phyloP scores from a whole-genome alignment of 257 asterid species.

The Plantago major region DNA sequence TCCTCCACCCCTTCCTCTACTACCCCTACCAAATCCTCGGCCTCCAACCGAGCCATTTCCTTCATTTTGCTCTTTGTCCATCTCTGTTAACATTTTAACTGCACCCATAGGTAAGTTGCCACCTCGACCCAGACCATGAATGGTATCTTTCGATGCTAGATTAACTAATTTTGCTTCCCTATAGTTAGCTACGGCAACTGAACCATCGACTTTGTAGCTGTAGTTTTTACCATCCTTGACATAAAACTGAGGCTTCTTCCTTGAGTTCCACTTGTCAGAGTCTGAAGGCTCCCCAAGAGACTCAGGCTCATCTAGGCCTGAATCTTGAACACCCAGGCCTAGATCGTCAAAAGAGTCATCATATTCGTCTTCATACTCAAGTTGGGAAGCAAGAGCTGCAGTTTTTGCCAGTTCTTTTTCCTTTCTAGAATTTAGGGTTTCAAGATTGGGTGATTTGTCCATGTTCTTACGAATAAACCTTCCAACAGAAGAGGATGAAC shows the following conservation, averaged over 20 bases:
- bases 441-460: slow-evolving; percentile 32
- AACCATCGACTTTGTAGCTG: slow-evolving; percentile 85
- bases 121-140: slow-evolving; percentile 89
- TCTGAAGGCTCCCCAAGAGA: slow-evolving; percentile 14
- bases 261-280: slow-evolving; percentile 55
- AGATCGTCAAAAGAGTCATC: slow-evolving; percentile 95
- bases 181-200: slow-evolving; percentile 66
- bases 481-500: slow-evolving; percentile 58
- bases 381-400: slow-evolving; percentile 64
- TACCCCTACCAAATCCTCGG: slow-evolving; percentile 30
- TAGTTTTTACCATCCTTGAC: slow-evolving; percentile 96
- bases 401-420: slow-evolving; percentile 55
- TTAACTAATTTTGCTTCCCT: slow-evolving; percentile 67
- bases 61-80: slow-evolving; percentile 26
- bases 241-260: slow-evolving; percentile 68
- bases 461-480: slow-evolving; percentile 70
- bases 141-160: slow-evolving; percentile 54
- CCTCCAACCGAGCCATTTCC: slow-evolving; percentile 25
- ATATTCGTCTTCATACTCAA: slow-evolving; percentile 94
- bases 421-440: slow-evolving; percentile 42
- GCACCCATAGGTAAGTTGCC: slow-evolving; percentile 83
- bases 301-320: slow-evolving; percentile 65
- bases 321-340: slow-evolving; percentile 76
- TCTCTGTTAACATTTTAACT: slow-evolving; percentile 35
- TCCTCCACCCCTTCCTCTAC: slow-evolving; percentile 39